Conservation (phyloP, 345 rosid genomes). For the Erodium maritimum region DNA sequence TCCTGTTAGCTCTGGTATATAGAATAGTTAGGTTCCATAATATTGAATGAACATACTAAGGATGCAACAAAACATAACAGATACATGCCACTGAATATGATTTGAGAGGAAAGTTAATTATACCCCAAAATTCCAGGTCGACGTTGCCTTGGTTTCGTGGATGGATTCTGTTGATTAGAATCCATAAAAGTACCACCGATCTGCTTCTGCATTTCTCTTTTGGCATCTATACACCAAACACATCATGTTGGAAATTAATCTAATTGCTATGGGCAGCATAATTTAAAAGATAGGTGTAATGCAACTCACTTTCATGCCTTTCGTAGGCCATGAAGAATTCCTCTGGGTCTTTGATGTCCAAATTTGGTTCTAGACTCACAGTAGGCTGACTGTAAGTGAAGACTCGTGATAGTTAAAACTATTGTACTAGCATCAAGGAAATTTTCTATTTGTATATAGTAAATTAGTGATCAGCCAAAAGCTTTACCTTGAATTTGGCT, state of each 20-base stretch:
- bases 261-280: not conserved
- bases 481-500: slow-evolving; percentile 43
- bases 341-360: slow-evolving; percentile 53
- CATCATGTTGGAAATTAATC: not conserved
- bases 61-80: not conserved
- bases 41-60: not conserved
- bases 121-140: slow-evolving; percentile 65
- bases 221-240: slow-evolving; percentile 37
- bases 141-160: slow-evolving; percentile 32
- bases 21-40: slow-evolving; percentile 4
- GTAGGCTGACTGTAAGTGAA: slow-evolving; percentile 40
- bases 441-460: not conserved
- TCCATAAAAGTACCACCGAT: slow-evolving; percentile 31
- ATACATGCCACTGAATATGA: not conserved
- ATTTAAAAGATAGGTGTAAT: not conserved
- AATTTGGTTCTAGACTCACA: slow-evolving; percentile 31
- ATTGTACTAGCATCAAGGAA: not conserved
- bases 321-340: slow-evolving; percentile 67
- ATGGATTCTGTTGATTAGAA: slow-evolving; percentile 20
- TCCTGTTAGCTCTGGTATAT: slow-evolving; percentile 19
- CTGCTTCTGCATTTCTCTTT: slow-evolving; percentile 59
- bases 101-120: slow-evolving; percentile 1
- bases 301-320: slow-evolving; percentile 43
- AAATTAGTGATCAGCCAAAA: not conserved
- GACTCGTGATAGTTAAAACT: not conserved